These are phyloP conservation scores for Naegleria lovaniensis DNA, from an alignment of 208 protist genomes.

Conservation along the genomic window DNA sequence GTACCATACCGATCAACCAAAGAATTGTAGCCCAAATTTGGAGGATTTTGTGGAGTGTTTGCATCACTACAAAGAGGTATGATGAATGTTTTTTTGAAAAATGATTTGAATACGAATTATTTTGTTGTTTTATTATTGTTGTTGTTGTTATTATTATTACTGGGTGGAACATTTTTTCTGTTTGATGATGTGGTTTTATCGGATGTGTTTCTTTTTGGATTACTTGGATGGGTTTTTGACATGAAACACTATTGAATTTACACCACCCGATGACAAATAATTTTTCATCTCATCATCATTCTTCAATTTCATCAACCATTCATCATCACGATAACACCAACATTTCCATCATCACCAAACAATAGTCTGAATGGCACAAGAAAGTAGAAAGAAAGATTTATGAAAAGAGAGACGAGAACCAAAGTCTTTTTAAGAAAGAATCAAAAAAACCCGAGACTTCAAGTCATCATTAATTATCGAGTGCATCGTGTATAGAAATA, in stretches of 20 bases:
- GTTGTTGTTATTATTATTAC: no score
- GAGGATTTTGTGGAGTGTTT: constrained; percentile 3
- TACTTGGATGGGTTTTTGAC: no score
- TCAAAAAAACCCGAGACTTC: neutral
- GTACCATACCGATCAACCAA: neutral
- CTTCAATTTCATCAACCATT: no score
- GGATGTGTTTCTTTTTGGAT: no score
- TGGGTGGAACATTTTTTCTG: no score
- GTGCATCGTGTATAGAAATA: neutral
- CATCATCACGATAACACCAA: no score
- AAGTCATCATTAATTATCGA: neutral
- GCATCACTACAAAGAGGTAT: neutral
- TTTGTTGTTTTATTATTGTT: neutral
- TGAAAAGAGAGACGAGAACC: neutral
- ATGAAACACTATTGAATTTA: no score
- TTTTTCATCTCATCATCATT: no score
- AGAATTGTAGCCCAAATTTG: neutral
- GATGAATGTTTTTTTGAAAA: neutral
- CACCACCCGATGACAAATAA: no score
- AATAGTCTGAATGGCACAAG: constrained; percentile 1
- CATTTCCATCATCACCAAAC: no score
- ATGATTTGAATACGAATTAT: neutral
- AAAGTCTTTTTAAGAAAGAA: neutral
- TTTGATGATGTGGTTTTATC: no score
- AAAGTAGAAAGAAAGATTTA: neutral